Conservation (phyloP, 2,329 filamentous ascomycete species). For the Fusarium albosuccineum region DNA sequence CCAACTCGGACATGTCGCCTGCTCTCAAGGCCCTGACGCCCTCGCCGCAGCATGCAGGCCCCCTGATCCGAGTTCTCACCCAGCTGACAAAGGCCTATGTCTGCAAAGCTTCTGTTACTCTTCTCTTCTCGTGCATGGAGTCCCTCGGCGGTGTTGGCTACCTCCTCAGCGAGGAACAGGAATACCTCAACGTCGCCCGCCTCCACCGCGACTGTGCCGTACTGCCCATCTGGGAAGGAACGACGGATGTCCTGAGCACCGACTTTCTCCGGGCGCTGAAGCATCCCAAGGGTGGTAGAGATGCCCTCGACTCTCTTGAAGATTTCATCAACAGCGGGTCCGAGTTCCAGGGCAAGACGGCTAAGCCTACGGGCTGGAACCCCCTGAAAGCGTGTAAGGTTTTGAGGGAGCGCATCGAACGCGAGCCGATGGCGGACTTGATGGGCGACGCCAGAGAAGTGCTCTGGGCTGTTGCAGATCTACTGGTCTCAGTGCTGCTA, state of each 20-base stretch:
- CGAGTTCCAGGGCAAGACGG: constrained; percentile 42
- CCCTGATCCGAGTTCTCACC: constrained; percentile 69
- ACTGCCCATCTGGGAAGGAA: constrained; percentile 78
- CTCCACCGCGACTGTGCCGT: constrained; percentile 75
- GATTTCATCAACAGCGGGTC: constrained; percentile 51
- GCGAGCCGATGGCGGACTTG: constrained; percentile 53
- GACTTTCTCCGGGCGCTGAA: constrained; percentile 64
- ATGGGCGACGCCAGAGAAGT: constrained; percentile 61
- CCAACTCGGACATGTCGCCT: constrained; percentile 19
- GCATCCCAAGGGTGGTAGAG: constrained; percentile 55
- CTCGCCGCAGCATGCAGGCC: constrained; percentile 48
- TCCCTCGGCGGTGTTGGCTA: constrained; percentile 76
- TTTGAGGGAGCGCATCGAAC: constrained; percentile 54
- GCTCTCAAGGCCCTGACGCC: constrained; percentile 51
- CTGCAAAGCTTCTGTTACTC: constrained; percentile 62
- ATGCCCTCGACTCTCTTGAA: constrained; percentile 58
- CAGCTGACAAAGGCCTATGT: constrained; percentile 72
- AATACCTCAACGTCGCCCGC: constrained; percentile 74
- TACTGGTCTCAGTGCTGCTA: constrained; percentile 59
- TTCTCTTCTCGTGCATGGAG: constrained; percentile 72
- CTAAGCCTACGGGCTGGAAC: constrained; percentile 45
- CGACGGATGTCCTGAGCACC: constrained; percentile 75
- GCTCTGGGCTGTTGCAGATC: constrained; percentile 59
- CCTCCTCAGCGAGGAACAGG: constrained; percentile 72
- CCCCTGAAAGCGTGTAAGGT: constrained; percentile 55